phyloP scores from a whole-genome alignment of 805 yeast genomes.

The Lachancea fermentati region DNA sequence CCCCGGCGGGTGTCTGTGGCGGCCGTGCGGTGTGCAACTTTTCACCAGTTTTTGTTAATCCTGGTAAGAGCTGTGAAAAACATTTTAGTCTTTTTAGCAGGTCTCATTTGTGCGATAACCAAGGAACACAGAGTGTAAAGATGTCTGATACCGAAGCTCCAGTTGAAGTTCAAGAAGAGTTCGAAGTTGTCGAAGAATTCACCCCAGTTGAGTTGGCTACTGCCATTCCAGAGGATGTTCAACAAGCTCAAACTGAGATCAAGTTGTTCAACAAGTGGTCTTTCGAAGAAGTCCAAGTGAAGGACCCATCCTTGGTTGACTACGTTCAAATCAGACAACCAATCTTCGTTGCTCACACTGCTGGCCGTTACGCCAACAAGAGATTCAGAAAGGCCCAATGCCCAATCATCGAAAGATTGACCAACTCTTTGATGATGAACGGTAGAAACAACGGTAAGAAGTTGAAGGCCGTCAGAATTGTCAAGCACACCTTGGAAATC shows the following conservation, averaged over 20 bases:
- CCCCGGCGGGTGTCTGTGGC: neutral
- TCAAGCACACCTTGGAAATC: constrained; percentile 98
- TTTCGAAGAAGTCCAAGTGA: constrained; percentile 93
- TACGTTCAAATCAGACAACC: constrained; percentile 98
- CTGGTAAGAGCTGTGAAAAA: neutral
- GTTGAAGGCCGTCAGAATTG: constrained; percentile 99
- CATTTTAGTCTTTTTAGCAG: constrained; percentile 1
- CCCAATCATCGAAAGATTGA: constrained; percentile 98
- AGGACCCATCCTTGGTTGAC: constrained; percentile 97
- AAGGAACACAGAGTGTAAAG: constrained; percentile 26
- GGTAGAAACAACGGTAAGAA: constrained; percentile 99
- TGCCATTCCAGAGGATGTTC: constrained; percentile 93
- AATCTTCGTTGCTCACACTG: constrained; percentile 97
- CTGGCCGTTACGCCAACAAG: constrained; percentile 99
- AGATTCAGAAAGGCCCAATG: constrained; percentile 99
- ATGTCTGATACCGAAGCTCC: constrained; percentile 79
- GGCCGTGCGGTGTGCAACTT: neutral
- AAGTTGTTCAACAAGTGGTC: constrained; percentile 99
- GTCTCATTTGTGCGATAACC: constrained; percentile 8
- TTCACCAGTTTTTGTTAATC: constrained; percentile 1
- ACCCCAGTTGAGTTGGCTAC: constrained; percentile 81
- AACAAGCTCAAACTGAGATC: constrained; percentile 92
- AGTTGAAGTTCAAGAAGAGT: constrained; percentile 53
- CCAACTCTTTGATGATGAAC: constrained; percentile 99
- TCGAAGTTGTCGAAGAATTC: constrained; percentile 68